Percentiles rank a stretch among this genome's conserved stretches.
Conservation (phyloP, 1,139 yeast genomes). For the Magnusiomyces magnusii region DNA sequence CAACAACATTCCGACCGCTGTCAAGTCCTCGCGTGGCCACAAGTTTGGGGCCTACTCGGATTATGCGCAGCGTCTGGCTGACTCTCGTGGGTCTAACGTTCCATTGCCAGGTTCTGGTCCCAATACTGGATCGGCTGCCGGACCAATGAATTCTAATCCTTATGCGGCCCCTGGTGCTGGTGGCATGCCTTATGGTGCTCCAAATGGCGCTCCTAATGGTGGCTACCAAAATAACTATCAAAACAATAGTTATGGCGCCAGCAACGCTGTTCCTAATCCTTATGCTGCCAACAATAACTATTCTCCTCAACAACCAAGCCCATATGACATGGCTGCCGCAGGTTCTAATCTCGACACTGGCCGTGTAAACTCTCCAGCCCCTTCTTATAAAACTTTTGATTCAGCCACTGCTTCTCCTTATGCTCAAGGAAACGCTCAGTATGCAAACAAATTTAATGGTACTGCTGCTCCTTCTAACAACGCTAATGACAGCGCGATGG, state of each 20-base stretch:
- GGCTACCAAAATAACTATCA: not conserved
- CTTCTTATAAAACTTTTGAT: conserved; percentile 7
- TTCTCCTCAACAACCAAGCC: not conserved
- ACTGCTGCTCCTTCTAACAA: conserved; percentile 3
- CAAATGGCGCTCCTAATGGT: not conserved
- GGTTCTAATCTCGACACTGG: not conserved
- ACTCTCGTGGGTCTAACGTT: conserved; percentile 10
- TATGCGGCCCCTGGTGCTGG: conserved; percentile 39
- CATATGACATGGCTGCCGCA: conserved; percentile 37
- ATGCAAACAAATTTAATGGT: conserved; percentile 23
- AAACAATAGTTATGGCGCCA: too few relatives aligned
- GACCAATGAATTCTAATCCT: conserved; percentile 20
- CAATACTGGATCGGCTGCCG: conserved; percentile 12
- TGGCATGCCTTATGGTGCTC: conserved; percentile 8
- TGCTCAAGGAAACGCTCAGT: conserved; percentile 25
- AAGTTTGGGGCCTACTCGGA: conserved; percentile 33
- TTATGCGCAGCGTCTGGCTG: conserved; percentile 27
- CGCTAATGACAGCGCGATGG: conserved; percentile 2
- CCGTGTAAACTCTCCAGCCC: conserved; percentile 13
- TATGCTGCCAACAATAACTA: not conserved
- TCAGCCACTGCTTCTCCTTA: conserved; percentile 21
- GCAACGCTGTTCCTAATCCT: too few relatives aligned
- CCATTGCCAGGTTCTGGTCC: conserved; percentile 17
- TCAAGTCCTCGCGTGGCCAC: conserved; percentile 24
- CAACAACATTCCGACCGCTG: conserved; percentile 25